Base-by-base conservation (phyloP, 106 monocot species). In the Dendrobium officinale region DNA sequence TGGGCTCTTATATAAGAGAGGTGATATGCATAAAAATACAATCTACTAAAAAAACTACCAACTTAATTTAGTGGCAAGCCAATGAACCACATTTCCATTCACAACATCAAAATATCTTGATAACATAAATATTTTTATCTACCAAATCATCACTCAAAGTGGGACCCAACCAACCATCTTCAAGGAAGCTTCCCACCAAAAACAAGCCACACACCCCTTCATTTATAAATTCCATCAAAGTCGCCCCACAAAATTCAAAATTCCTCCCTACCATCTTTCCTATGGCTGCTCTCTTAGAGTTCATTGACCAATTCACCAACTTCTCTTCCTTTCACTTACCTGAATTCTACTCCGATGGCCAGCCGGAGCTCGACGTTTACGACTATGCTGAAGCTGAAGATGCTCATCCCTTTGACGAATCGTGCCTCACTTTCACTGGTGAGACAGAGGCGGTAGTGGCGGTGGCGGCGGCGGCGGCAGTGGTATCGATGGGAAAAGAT, bases 221-320 rank as follows among this genome's bases (percentile, higher is more conserved):
- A 5, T 61, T 22, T 61, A 61, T 61, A 61, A 61, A 61, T 61
- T 22, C 61, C 20, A 61, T 19, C 61, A 61, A 22, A 22, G 20
- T 22, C 6, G 5, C 61, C 61, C 22, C 0, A 61, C 19, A 8
- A 61, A 9, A 61, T 19, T 19, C 22, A 61, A 22, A 61, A n/a
- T 61, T 61, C 2, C n/a, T 66, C 22, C 4, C 2, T 2, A 16
- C 72, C 33, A 72, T 3, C 72, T 24, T 15, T 8, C 33, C 40
- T 15, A 74, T 74, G 74, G 74, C 74, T 4, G 43, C 74, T 15
- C 74, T 74, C 74, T 4, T 41, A 33, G 42, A 74, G 19, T 74
- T 74, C 43, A 43, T 42, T 9, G 74, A 43, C 42, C 20, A 61
- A 61, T 8, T 18, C 16, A 19, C 42, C 42, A 19, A 16, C 42